Base-by-base conservation (phyloP, 2,329 filamentous ascomycete genomes). In the Hawksworthiomyces lignivorus region DNA sequence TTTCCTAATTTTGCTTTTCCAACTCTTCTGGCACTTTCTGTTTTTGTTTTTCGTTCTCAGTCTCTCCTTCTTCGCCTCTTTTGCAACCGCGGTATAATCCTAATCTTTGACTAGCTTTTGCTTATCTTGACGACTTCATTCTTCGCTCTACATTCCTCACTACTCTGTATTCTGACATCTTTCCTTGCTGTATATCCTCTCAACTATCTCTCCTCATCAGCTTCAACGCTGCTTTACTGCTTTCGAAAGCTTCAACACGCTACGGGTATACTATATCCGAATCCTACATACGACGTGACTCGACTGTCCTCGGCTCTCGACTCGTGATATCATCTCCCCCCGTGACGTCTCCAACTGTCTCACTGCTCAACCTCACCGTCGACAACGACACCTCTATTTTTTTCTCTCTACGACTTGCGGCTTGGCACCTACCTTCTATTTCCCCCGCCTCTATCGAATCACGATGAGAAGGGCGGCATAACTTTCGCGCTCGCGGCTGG, bases 211-310 rank as follows among this genome's bases (percentile, higher is more conserved):
- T 20, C 21, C 21, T 4, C 22, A 15, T 28, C 39, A 43, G 35
- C 41, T 34, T 43, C 41, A 43, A 43, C 41, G 41, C 41, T 43
- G 41, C 24, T 32, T 28, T 32, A n/a, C n/a, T n/a, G n/a, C n/a
- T n/a, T n/a, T n/a, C 27, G 27, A 28, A 10, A 10, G 27, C 27
- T 28, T 28, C 27, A 28, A 28, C 27, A 28, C 27, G 27, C 4
- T 28, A 28, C 27, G 11, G 27, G n/a, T 28, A 12, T 9, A n/a
- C n/a, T n/a, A n/a, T n/a, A n/a, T n/a, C n/a, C n/a, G n/a, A n/a
- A n/a, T n/a, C n/a, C n/a, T n/a, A n/a, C n/a, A n/a, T n/a, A n/a
- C n/a, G n/a, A n/a, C n/a, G n/a, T n/a, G n/a, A n/a, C n/a, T n/a
- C n/a, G n/a, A n/a, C n/a, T n/a, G n/a, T n/a, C n/a, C n/a, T n/a